Base-by-base conservation (phyloP, 2,329 filamentous ascomycete species). In the Corinectria fuckeliana region DNA sequence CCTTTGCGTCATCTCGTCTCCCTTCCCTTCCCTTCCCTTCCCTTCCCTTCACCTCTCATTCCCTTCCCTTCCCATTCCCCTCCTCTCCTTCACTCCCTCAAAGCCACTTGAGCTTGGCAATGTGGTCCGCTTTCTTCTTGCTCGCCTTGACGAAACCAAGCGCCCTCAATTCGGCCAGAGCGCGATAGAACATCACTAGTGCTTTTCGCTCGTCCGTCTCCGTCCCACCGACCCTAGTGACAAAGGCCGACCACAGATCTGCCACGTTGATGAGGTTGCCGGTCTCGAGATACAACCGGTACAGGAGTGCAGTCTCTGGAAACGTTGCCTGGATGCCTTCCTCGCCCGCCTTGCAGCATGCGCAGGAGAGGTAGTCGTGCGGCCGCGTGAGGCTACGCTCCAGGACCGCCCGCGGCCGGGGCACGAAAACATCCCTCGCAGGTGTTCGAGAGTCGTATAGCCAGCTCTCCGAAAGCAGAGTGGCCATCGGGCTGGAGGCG, bases 71-170 rank as follows among this genome's bases (percentile, higher is more conserved):
- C 38, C 34, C 18, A 32, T 26, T 28, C 20, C 16, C 26, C 23
- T 26, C 39, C 42, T 26, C 39, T 39, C 20, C 23, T 3, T 30
- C 26, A 20, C 20, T 49, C 52, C n/a, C 20, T 41, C 32, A 86
- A 61, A 95, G 79, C 68, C 94, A 95, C 74, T 91, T 93, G 87
- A 93, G 82, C 80, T 97, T 98, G 36, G 92, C 89, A 67, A 98
- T 80, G 77, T 98, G 94, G 74, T 98, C 95, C 21, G 88, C 87
- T 81, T 96, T 97, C 81, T 93, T 97, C 77, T 90, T 91, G 71
- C 90, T 98, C 61, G 85, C 84, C 79, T 95, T 97, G 61, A 98
- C 84, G 77, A 97, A 90, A 7, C 95, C 95, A 70, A 99, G 81
- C 53, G 89, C 86, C 74, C 89, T 90, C 73, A 99, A 76, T 75